phyloP scores from a whole-genome alignment of 2,329 filamentous ascomycete genomes.

The Malbranchea zuffiana region DNA sequence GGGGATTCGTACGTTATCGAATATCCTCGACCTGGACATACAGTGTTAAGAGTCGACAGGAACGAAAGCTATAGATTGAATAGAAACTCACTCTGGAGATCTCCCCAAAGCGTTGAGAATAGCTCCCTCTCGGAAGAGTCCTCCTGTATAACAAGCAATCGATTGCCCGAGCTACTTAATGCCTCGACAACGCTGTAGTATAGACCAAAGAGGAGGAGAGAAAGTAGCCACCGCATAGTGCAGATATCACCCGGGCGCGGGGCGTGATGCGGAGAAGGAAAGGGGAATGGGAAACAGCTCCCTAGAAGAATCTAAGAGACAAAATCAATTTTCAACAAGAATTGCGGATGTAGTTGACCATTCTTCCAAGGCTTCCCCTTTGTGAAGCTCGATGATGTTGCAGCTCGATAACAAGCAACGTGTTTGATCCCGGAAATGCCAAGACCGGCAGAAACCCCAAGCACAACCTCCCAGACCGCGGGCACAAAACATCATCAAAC shows the following conservation, averaged over 20 bases:
- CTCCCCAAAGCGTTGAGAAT: conserved; percentile 64
- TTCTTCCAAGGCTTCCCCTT: conserved; percentile 3
- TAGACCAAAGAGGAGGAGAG: conserved; percentile 56
- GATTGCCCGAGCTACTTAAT: conserved; percentile 64
- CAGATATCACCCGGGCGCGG: conserved; percentile 6
- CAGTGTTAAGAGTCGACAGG: conserved; percentile 7
- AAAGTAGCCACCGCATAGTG: conserved; percentile 65
- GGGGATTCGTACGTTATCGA: conserved; percentile 70
- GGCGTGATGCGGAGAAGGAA: conserved; percentile 19
- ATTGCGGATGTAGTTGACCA: background rate
- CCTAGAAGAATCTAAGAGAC: too few relatives aligned
- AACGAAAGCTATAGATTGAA: conserved; percentile 1
- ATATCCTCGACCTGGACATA: conserved; percentile 63
- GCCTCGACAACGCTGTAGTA: conserved; percentile 46
- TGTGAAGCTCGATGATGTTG: background rate
- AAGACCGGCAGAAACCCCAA: conserved; percentile 23
- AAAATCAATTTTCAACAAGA: too few relatives aligned
- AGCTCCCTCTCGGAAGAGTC: conserved; percentile 66
- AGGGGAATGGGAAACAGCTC: conserved; percentile 7
- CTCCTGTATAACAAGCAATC: conserved; percentile 78
- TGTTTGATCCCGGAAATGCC: conserved; percentile 32
- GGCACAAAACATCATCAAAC: background rate
- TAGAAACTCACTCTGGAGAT: conserved; percentile 34
- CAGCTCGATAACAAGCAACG: conserved; percentile 29
- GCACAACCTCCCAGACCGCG: conserved; percentile 1